Base-by-base conservation (phyloP, 2,329 filamentous ascomycete species). In the Metarhizium rileyi region DNA sequence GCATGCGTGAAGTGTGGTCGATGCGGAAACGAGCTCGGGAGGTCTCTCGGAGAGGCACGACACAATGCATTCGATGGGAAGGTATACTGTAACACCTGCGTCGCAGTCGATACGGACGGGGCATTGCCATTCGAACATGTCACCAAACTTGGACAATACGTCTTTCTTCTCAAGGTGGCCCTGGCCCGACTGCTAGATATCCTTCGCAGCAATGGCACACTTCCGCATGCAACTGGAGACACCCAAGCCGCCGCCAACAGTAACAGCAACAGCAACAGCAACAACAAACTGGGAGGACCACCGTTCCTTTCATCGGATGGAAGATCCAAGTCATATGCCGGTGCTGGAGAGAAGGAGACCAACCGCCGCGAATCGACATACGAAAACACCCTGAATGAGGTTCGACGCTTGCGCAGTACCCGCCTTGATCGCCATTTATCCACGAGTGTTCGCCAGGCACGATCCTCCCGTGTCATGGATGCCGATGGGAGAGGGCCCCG, bases 311-410 rank as follows among this genome's bases (percentile, higher is more conserved):
- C 77, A 47, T 75, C 82, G 7, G 84, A 87, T 55, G 80, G 78
- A 18, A 77, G 87, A 49, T 90, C 89, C 18, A 87, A 84, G 59
- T 88, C 85, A 2, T 85, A 84, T 63, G 80, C 80, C 42, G 84
- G 81, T 23, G 75, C 51, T 46, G 66, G 63, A 42, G 40, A 50
- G 27, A 66, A 57, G 49, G 81, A 84, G 46, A 52, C 41, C 22
- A 77, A 81, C 52, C 76, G 77, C 52, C 78, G 82, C 56, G 79
- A 83, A 59, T 88, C 86, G 47, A 89, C 87, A 26, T 93, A 97
- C 63, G 91, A 97, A 70, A 94, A 90, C 69, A 95, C 91, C 44
- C 83, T 98, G 57, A 94, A 93, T 57, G 93, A 98, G 68, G 93
- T 98, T 63, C 84, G 90, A 60, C 81, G 93, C 54, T 70, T 98